Evolutionary conservation across 2,329 filamentous ascomycete species (phyloP), one percentile per base, ranked within the genome.

Genomic region (Bipolaris bicolor): DNA sequence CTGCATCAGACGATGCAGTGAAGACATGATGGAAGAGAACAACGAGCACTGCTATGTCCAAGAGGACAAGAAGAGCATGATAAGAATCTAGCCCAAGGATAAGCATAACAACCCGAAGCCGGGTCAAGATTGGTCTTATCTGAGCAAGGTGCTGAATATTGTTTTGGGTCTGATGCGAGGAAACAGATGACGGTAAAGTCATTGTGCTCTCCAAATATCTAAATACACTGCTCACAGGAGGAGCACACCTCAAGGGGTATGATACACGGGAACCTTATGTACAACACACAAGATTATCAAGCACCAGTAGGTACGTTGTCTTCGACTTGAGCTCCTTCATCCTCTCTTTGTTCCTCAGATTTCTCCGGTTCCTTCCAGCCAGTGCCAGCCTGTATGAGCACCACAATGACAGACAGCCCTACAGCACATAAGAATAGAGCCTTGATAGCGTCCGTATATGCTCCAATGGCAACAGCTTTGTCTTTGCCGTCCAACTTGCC

Each of bases 331-430:
- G 61, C 55, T 11, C 66, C 66, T 26, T 71, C 67, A 13, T 70
- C 45, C n/a, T 49, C 55, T 7, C 43, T 55, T 37, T 59, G 58
- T 37, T 63, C 50, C 20, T 55, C 62, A 33, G 60, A 62, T 49
- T 67, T 64, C n/a, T 26, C 44, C 3, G 77, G 74, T 13, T 75
- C 72, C 18, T 68, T 79, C 84, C 84, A 87, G 2, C 86, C 86
- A 1, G 85, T 85, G 1, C 81, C 80, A 5, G 85, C 85, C 66
- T 88, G 86, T 15, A 86, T 71, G 2, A 82, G 61, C 1, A 82
- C 75, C 61, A 84, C 82, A 2, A 79, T 47, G 11, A 83, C 55
- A 1, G 82, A 81, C 47, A 88, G 64, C 0, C 74, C 80, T 15
- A 81, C 79, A 0, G 80, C 83, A 5, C 79, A 80, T 24, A 86